Evolutionary conservation across 805 yeast genomes (phyloP).

Genomic region (Wickerhamomyces rabaulensis): DNA sequence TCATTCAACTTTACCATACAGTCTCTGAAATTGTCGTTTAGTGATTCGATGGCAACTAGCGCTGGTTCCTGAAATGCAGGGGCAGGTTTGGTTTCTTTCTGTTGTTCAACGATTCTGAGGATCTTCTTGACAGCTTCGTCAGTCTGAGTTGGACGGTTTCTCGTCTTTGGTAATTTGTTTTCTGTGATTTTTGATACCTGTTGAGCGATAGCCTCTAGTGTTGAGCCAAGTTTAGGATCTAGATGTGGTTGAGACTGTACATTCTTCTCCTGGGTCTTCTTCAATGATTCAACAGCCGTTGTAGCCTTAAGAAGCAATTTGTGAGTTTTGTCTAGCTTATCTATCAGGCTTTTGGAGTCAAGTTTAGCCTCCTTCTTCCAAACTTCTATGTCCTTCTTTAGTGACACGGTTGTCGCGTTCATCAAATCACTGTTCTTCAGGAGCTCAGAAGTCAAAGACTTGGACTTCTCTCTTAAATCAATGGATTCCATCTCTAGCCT

Average conservation of each 20-base stretch:
- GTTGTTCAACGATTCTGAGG: background rate
- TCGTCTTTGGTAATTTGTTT: background rate
- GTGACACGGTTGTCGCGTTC: background rate
- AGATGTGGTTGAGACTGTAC: background rate
- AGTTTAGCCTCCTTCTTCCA: slow-evolving; percentile 1
- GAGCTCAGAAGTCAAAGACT: slow-evolving; percentile 11
- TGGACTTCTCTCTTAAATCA: slow-evolving; percentile 32
- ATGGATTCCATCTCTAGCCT: slow-evolving; percentile 44
- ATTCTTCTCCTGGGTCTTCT: background rate
- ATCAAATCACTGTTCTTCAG: slow-evolving; percentile 8
- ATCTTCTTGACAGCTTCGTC: background rate
- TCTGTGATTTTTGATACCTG: background rate
- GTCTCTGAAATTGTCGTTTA: background rate
- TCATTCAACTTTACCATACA: background rate
- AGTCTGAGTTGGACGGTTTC: background rate
- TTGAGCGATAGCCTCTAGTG: background rate
- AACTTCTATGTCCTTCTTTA: background rate
- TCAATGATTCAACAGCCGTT: background rate
- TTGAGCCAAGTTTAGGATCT: background rate
- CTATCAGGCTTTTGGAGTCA: background rate
- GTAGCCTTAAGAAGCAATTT: background rate
- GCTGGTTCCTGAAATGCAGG: background rate
- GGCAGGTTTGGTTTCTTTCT: background rate
- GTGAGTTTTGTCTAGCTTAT: background rate
- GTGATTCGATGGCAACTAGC: background rate